Percentiles rank a stretch among this genome's conserved stretches.
Conservation (phyloP, 2,329 filamentous ascomycete species). For the Kalmusia sp. region DNA sequence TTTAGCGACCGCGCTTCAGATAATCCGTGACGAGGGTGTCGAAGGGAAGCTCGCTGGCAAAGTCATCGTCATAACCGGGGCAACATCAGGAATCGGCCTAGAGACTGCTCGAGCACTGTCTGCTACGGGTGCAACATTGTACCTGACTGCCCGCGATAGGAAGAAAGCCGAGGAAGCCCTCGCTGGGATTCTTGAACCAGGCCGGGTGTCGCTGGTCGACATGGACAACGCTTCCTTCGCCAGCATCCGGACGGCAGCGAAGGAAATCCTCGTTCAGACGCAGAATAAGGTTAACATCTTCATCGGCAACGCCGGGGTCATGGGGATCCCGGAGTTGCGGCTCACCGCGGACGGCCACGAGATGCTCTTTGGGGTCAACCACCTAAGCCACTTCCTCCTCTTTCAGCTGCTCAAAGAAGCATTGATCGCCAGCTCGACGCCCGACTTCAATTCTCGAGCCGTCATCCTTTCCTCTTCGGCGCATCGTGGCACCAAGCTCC, state of each 20-base stretch:
- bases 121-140: slow-evolving; percentile 55
- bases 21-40: slow-evolving; percentile 45
- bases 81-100: slow-evolving; percentile 26
- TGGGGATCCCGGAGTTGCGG: slow-evolving; percentile 29
- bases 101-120: slow-evolving; percentile 46
- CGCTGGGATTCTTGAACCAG: slow-evolving; percentile 18
- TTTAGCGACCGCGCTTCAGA: slow-evolving; percentile 46
- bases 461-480: slow-evolving; percentile 49
- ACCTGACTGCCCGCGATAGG: slow-evolving; percentile 50
- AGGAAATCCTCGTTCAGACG: slow-evolving; percentile 15
- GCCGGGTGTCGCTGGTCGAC: slow-evolving; percentile 16
- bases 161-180: slow-evolving; percentile 8
- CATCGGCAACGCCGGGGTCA: slow-evolving; percentile 31
- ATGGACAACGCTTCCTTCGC: slow-evolving; percentile 21
- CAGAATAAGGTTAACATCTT: slow-evolving; percentile 24
- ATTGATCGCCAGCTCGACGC: slow-evolving; percentile 33
- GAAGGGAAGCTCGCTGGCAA: slow-evolving; percentile 35
- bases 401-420: slow-evolving; percentile 49
- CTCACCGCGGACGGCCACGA: slow-evolving; percentile 43
- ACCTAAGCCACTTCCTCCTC: slow-evolving; percentile 55
- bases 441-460: slow-evolving; percentile 40
- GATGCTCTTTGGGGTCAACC: slow-evolving; percentile 51
- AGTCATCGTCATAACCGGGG: slow-evolving; percentile 27
- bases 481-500: slow-evolving; percentile 43
- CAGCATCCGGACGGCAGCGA: slow-evolving; percentile 18